These are phyloP conservation scores for Phaeophleospora eucalypticola DNA, from an alignment of 2,329 filamentous ascomycete genomes.

Conservation along the genomic window DNA sequence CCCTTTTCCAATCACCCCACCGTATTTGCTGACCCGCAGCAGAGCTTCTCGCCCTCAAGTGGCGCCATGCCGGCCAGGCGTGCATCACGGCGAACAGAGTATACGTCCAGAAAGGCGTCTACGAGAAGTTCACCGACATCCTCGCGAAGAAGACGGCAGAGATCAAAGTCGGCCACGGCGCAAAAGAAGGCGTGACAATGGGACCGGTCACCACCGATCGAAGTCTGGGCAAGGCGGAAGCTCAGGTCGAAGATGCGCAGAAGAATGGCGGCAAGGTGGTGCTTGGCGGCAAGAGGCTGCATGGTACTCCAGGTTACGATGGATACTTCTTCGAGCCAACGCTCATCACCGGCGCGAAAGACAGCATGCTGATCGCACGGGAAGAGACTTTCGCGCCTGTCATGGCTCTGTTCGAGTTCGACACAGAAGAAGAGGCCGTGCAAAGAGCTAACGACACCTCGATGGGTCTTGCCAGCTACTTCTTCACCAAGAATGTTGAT, in stretches of 20 bases:
- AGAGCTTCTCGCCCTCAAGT: slow-evolving; percentile 49
- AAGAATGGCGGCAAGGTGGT: slow-evolving; percentile 61
- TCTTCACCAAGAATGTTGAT: slow-evolving; percentile 65
- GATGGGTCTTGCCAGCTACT: slow-evolving; percentile 64
- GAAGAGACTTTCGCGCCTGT: slow-evolving; percentile 67
- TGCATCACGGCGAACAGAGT: slow-evolving; percentile 64
- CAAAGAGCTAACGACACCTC: slow-evolving; percentile 56
- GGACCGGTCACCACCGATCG: slow-evolving; percentile 57
- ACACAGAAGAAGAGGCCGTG: slow-evolving; percentile 62
- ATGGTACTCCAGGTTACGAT: slow-evolving; percentile 37
- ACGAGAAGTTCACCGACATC: slow-evolving; percentile 56
- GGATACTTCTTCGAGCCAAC: slow-evolving; percentile 70
- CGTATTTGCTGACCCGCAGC: slow-evolving; percentile 6
- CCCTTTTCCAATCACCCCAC: neutral
- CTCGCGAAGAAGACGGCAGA: slow-evolving; percentile 51
- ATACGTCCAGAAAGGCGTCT: slow-evolving; percentile 60
- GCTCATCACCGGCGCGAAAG: slow-evolving; percentile 56
- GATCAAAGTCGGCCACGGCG: slow-evolving; percentile 60
- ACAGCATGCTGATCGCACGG: slow-evolving; percentile 52
- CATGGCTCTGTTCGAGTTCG: slow-evolving; percentile 60
- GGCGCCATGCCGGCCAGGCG: slow-evolving; percentile 59
- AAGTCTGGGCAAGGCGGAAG: slow-evolving; percentile 53
- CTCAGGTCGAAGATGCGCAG: slow-evolving; percentile 58
- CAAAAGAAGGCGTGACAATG: slow-evolving; percentile 54
- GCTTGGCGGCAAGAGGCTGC: slow-evolving; percentile 53